A percentile compares a stretch with the other conserved stretches of the same genome.
Conservation (phyloP, 2,329 filamentous ascomycete genomes). For the Diaporthe helianthi region DNA sequence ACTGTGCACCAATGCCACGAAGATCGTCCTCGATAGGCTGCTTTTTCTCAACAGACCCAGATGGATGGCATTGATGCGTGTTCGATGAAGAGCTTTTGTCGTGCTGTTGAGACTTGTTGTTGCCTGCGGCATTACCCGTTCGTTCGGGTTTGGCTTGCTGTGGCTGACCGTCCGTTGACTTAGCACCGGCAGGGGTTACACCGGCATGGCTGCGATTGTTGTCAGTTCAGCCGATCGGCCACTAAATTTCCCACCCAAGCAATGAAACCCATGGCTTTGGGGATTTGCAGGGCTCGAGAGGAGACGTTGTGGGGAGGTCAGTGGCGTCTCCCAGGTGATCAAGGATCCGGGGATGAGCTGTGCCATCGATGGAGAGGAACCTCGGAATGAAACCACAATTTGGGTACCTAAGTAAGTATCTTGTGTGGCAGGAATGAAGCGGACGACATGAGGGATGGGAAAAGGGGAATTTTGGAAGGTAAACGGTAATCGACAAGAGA, state of each 20-base stretch:
- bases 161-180: neutral
- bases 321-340: too few relatives aligned
- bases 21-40: neutral
- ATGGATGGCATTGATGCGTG: neutral
- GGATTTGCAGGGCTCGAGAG: neutral
- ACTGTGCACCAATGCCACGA: constrained; percentile 11
- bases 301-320: neutral
- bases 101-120: neutral
- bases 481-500: too few relatives aligned
- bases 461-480: too few relatives aligned
- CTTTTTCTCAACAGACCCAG: neutral
- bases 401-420: too few relatives aligned
- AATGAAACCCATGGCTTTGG: too few relatives aligned
- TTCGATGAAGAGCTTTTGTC: too few relatives aligned
- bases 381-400: too few relatives aligned
- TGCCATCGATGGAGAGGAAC: neutral
- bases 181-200: neutral
- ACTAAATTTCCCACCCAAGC: fast-evolving
- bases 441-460: neutral
- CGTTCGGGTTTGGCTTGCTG: neutral
- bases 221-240: neutral
- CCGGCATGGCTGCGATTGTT: neutral
- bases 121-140: neutral
- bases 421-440: neutral
- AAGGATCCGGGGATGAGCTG: too few relatives aligned